These are phyloP conservation scores for Heritiera littoralis DNA, from an alignment of 345 rosid genomes.

Conservation along the genomic window DNA sequence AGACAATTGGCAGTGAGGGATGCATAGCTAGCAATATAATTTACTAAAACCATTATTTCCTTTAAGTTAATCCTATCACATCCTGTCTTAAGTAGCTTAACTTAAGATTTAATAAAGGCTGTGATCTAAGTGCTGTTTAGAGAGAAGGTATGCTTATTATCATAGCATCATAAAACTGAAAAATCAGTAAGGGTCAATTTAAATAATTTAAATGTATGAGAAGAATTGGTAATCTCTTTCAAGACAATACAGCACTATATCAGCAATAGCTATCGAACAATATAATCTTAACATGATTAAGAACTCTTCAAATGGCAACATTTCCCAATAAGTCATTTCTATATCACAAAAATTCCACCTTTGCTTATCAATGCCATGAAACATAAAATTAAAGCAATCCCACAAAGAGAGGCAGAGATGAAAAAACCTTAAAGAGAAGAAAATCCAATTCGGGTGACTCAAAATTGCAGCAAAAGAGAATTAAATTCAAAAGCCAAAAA, in stretches of 20 bases:
- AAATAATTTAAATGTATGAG: neutral
- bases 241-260: conserved; percentile 13
- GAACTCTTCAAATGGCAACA: neutral
- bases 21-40: neutral
- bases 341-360: neutral
- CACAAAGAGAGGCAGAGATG: neutral
- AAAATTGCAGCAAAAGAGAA: conserved; percentile 12
- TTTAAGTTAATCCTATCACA: conserved; percentile 5
- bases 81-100: neutral
- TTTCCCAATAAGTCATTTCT: neutral
- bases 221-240: conserved; percentile 4
- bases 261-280: conserved; percentile 16
- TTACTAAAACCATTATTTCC: neutral
- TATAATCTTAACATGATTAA: neutral
- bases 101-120: neutral
- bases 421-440: conserved; percentile 16
- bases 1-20: neutral
- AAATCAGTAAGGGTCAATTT: neutral
- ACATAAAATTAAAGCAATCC: neutral
- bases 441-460: conserved; percentile 9
- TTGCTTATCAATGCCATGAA: neutral
- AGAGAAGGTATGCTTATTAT: neutral
- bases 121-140: neutral
- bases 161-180: neutral
- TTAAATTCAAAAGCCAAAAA: conserved; percentile 13